Evolutionary conservation across 495 filamentous ascomycete genomes (phyloP).

Genomic region (Penicillium robsamsonii): DNA sequence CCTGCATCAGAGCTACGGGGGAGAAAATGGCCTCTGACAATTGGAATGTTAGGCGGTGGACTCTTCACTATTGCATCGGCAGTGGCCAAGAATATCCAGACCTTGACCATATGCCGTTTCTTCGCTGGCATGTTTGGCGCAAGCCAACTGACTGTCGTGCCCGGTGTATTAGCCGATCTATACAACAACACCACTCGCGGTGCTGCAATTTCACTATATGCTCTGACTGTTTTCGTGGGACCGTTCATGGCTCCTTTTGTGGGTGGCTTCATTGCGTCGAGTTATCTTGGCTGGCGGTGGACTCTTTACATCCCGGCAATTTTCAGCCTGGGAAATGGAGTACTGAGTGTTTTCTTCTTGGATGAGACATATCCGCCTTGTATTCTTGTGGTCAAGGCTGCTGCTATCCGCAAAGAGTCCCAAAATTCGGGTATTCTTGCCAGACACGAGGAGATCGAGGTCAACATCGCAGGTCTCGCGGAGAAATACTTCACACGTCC

Average conservation of each 20-base stretch:
- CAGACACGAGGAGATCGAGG: constrained; percentile 47
- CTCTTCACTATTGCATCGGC: constrained; percentile 57
- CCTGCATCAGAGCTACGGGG: constrained; percentile 80
- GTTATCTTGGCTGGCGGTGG: constrained; percentile 49
- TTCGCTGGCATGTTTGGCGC: constrained; percentile 52
- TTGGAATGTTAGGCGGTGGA: constrained; percentile 50
- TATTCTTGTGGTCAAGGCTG: constrained; percentile 41
- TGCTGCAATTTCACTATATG: constrained; percentile 50
- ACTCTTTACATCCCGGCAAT: constrained; percentile 46
- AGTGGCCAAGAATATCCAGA: constrained; percentile 57
- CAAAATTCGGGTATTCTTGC: constrained; percentile 49
- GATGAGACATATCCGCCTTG: constrained; percentile 43
- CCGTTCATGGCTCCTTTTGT: constrained; percentile 49
- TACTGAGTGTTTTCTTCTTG: constrained; percentile 30
- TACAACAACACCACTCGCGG: constrained; percentile 49
- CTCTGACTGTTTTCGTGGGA: constrained; percentile 48
- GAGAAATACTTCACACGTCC: constrained; percentile 45
- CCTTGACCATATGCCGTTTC: constrained; percentile 51
- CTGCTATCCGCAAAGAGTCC: constrained; percentile 36
- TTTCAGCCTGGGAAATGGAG: constrained; percentile 29
- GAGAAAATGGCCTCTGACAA: constrained; percentile 51
- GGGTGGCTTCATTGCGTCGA: constrained; percentile 43
- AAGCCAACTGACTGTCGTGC: constrained; percentile 50
- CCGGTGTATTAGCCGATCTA: constrained; percentile 52
- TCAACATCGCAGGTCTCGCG: constrained; percentile 35